Evolutionary conservation across 495 filamentous ascomycete species (phyloP).

Genomic region (Schizothecium vesticola): DNA sequence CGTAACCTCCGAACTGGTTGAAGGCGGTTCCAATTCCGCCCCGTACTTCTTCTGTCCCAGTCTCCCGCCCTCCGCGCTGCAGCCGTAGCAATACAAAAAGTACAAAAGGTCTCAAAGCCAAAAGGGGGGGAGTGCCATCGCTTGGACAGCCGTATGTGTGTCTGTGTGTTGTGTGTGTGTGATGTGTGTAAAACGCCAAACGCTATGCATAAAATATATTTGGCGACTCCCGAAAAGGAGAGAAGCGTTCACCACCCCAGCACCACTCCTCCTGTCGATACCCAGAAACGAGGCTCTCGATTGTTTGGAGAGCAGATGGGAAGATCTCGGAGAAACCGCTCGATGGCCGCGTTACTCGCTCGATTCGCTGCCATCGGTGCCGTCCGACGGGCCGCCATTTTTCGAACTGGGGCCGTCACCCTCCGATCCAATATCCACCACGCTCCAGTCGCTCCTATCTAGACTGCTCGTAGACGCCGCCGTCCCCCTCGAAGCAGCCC

Average conservation of each 20-base stretch:
- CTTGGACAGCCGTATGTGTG: background rate
- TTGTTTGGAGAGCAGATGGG: background rate
- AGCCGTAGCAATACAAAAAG: background rate
- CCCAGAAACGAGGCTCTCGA: background rate
- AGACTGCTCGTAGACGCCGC: too few relatives aligned
- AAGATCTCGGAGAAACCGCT: background rate
- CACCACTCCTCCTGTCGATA: background rate
- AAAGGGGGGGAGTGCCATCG: background rate
- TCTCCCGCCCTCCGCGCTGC: background rate
- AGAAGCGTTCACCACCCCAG: background rate
- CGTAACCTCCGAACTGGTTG: background rate
- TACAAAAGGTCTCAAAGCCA: background rate
- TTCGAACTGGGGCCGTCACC: background rate
- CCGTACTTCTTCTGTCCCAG: too few relatives aligned
- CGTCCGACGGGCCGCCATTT: background rate
- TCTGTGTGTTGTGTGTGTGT: background rate
- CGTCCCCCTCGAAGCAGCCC: too few relatives aligned
- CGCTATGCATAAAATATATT: conserved; percentile 9
- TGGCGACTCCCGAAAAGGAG: background rate
- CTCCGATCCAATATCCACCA: too few relatives aligned
- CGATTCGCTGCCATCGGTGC: too few relatives aligned
- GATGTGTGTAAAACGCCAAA: conserved; percentile 5
- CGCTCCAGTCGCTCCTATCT: too few relatives aligned
- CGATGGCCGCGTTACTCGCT: too few relatives aligned
- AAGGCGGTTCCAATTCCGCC: background rate